Conservation (phyloP, 2,329 filamentous ascomycete species). For the Colletotrichum sp. region DNA sequence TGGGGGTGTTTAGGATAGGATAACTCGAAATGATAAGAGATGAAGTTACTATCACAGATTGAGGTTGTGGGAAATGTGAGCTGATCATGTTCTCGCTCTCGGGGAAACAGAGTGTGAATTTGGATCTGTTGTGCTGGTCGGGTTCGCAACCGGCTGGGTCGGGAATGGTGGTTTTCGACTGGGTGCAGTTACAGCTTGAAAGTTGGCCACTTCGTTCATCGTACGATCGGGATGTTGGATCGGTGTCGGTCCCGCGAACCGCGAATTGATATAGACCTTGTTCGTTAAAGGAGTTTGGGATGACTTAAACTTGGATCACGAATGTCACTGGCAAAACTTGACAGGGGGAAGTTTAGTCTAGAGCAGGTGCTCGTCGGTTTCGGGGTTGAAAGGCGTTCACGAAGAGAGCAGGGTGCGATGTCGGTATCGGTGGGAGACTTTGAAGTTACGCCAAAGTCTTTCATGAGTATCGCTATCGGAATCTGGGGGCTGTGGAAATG, state of each 20-base stretch:
- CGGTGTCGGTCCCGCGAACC: neutral
- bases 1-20: neutral
- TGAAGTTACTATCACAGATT: neutral
- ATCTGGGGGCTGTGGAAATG: fast-evolving
- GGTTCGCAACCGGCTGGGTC: neutral
- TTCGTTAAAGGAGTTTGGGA: fast-evolving
- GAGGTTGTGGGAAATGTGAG: neutral
- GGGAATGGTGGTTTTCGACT: fast-evolving
- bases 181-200: neutral
- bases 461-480: neutral
- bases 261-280: fast-evolving
- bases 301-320: neutral
- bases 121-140: too few relatives aligned
- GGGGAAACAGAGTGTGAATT: too few relatives aligned
- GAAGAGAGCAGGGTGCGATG: neutral
- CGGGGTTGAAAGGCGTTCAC: fast-evolving
- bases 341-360: neutral
- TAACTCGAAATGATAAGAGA: neutral
- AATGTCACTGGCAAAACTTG: neutral
- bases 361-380: fast-evolving
- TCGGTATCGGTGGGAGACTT: neutral
- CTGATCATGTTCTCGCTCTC: neutral
- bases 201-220: fast-evolving
- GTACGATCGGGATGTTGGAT: neutral
- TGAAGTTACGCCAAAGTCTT: fast-evolving